phyloP scores from a whole-genome alignment of 176 grass and related monocot species.

The Ensete ventricosum region DNA sequence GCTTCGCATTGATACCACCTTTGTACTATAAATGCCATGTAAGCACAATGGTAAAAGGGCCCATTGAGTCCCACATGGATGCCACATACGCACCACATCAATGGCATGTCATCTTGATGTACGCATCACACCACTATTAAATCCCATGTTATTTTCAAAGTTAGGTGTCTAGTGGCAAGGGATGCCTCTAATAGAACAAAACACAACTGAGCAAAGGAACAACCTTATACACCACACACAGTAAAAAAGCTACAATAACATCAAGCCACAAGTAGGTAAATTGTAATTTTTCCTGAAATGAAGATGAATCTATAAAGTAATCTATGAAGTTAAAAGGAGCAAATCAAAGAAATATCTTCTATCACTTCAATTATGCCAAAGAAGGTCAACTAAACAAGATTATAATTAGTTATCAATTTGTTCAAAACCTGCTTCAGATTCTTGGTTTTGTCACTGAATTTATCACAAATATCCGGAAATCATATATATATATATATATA shows the following conservation, averaged over 20 bases:
- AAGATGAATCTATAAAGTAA: background rate
- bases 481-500: too few species aligned
- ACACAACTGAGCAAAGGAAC: too few species aligned
- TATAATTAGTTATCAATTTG: background rate
- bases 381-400: background rate
- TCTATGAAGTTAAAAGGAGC: background rate
- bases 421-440: background rate
- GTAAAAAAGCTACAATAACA: too few species aligned
- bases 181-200: too few species aligned
- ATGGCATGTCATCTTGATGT: background rate
- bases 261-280: background rate
- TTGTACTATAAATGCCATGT: too few species aligned
- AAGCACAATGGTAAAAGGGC: background rate
- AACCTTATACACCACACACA: too few species aligned
- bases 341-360: background rate
- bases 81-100: background rate
- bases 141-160: background rate
- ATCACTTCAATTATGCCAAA: background rate
- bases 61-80: background rate
- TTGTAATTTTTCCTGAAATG: background rate
- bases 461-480: background rate
- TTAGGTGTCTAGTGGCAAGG: too few species aligned
- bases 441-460: background rate
- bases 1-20: too few species aligned
- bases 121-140: background rate